A percentile compares a stretch with the other conserved stretches of the same genome.
These are phyloP conservation scores for Colletotrichum sp. DNA, from an alignment of 2,329 filamentous ascomycete species.

Conservation along the genomic window DNA sequence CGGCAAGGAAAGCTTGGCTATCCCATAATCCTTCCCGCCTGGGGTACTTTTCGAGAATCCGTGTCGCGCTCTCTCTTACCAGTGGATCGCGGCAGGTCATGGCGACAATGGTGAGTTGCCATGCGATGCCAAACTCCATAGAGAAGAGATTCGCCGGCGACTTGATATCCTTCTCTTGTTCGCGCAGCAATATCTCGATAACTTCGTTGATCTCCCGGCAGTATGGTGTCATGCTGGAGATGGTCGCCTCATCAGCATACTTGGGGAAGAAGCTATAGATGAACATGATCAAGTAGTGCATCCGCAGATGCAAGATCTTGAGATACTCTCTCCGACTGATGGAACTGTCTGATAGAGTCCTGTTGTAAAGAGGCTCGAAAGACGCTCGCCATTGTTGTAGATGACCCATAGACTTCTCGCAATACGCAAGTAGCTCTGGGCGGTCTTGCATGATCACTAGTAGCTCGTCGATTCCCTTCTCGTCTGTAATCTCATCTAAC, in stretches of 20 bases:
- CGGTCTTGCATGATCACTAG: background rate
- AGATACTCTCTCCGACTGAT: slow-evolving; percentile 26
- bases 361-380: slow-evolving; percentile 42
- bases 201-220: slow-evolving; percentile 46
- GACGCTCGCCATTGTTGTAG: slow-evolving; percentile 43
- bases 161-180: slow-evolving; percentile 20
- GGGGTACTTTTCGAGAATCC: slow-evolving; percentile 44
- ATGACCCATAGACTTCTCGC: background rate
- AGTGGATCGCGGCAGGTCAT: slow-evolving; percentile 44
- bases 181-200: slow-evolving; percentile 38
- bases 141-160: slow-evolving; percentile 40
- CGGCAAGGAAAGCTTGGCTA: slow-evolving; percentile 42
- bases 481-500: slow-evolving; percentile 10
- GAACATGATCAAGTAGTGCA: slow-evolving; percentile 46
- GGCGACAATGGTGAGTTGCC: slow-evolving; percentile 46
- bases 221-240: slow-evolving; percentile 43
- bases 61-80: slow-evolving; percentile 43
- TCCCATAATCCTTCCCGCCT: slow-evolving; percentile 50
- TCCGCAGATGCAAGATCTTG: slow-evolving; percentile 40
- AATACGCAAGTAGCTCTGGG: slow-evolving; percentile 11
- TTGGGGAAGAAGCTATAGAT: slow-evolving; percentile 43
- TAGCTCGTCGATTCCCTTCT: background rate
- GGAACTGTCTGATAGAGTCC: slow-evolving; percentile 27
- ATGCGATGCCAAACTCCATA: slow-evolving; percentile 51
- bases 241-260: slow-evolving; percentile 39